Evolutionary conservation across 305 asterid genomes (phyloP), one percentile per base, ranked within the genome.

Genomic region (Stenogyne calaminthoides): DNA sequence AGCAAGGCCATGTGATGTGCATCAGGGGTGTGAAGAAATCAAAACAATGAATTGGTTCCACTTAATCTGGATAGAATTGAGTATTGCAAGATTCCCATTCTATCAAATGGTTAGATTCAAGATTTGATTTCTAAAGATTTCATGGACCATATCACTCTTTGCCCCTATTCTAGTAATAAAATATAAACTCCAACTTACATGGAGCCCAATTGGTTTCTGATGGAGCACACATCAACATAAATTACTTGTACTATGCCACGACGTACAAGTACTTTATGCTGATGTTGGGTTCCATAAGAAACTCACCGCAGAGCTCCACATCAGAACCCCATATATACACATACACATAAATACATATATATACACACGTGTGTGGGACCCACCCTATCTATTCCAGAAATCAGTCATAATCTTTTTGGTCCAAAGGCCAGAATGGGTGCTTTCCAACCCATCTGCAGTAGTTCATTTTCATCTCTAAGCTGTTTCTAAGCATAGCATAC

Each of bases 401-500:
- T 69, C 10, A 42, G 18, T 60, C 34, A 70, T 69, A 55, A 59
- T 16, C 25, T 19, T 49, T 20, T 74, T 72, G 84, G 78, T 67
- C 83, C 75, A 39, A 5, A 66, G 65, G 61, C 72, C 70, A 79
- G 68, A 65, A 59, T 60, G 69, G 47, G 56, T 60, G 83, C 75
- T 75, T 77, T 70, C 49, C 64, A 72, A 32, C 74, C 78, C 75
- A 64, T 1, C 62, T 63, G 76, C 72, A 68, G 37, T 67, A 72
- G 40, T 64, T 68, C 66, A 34, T 49, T 74, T 63, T 69, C 78
- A 67, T 72, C 74, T 32, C 64, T 10, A 42, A 9, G 47, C 47
- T 40, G 10, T 40, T 40, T 10, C 14, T 40, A 11, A 9, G 47
- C 19, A 65, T 20, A 32, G 58, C 56, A 37, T 68, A 73, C 3